Evolutionary conservation across 169 alveolate species (phyloP).

Genomic region (Eimeria acervulina): DNA sequence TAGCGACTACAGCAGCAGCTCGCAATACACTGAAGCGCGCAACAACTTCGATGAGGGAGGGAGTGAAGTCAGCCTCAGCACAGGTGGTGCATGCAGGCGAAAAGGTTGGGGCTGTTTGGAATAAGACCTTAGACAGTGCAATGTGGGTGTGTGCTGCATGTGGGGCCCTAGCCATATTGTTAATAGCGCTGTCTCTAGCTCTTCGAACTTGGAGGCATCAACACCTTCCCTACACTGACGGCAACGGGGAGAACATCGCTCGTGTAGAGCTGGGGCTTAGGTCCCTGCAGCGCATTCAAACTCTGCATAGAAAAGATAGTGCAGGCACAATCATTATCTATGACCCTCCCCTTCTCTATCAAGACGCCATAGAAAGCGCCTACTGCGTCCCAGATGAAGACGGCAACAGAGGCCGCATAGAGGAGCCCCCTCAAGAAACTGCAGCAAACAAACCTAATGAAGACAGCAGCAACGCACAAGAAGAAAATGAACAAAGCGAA

Average conservation of each 20-base stretch:
- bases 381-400: background rate
- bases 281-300: background rate
- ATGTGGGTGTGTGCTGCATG: slow-evolving; percentile 26
- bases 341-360: background rate
- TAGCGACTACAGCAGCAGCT: background rate
- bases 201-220: background rate
- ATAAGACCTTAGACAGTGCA: slow-evolving; percentile 28
- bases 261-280: slow-evolving; percentile 15
- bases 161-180: background rate
- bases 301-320: background rate
- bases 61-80: background rate
- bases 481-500: background rate
- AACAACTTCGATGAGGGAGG: background rate
- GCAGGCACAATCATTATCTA: background rate
- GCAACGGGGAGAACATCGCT: background rate
- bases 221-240: background rate
- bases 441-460: background rate
- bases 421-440: background rate
- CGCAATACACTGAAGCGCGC: background rate
- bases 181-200: background rate
- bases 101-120: slow-evolving; percentile 32
- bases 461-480: background rate
- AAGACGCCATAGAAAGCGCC: background rate
- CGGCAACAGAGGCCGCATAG: background rate
- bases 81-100: slow-evolving; percentile 55